These are phyloP conservation scores for Ophidiomyces ophidiicola DNA, from an alignment of 2,329 filamentous ascomycete genomes.

Conservation along the genomic window DNA sequence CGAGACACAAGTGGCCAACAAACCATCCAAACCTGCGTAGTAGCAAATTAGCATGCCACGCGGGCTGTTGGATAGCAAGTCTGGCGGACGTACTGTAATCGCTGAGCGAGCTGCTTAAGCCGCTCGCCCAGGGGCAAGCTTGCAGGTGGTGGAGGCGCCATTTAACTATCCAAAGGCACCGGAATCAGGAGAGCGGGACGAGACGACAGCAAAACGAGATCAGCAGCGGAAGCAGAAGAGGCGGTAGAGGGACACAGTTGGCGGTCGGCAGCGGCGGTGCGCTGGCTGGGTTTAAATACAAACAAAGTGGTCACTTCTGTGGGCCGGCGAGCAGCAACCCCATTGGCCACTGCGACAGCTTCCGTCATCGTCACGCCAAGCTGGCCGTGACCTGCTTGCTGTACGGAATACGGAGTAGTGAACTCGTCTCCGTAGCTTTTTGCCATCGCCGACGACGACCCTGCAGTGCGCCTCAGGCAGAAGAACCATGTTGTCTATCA, in stretches of 20 bases:
- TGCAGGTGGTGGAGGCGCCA: conserved; percentile 64
- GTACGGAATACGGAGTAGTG: no score
- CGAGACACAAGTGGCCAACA: conserved; percentile 68
- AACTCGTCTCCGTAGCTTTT: no score
- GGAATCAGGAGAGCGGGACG: neutral
- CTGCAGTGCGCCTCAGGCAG: no score
- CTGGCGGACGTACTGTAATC: conserved; percentile 62
- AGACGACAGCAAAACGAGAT: neutral
- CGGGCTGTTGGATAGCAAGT: conserved; percentile 1
- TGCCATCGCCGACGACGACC: no score
- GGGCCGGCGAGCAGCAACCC: no score
- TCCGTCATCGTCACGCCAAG: no score
- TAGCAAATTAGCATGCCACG: conserved; percentile 10
- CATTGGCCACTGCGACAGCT: neutral
- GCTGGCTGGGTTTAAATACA: conserved; percentile 1
- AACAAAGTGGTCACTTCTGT: conserved; percentile 6
- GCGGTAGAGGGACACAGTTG: neutral
- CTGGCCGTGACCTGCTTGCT: no score
- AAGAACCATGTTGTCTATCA: no score
- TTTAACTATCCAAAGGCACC: conserved; percentile 26
- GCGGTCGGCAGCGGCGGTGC: neutral
- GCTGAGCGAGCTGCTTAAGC: conserved; percentile 67
- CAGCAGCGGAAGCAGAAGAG: neutral
- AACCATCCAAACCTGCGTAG: conserved; percentile 57
- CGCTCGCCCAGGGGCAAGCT: conserved; percentile 60